Evolutionary conservation across 352 stramenopile genomes (phyloP).

Genomic region (Vaucheria bursata): DNA sequence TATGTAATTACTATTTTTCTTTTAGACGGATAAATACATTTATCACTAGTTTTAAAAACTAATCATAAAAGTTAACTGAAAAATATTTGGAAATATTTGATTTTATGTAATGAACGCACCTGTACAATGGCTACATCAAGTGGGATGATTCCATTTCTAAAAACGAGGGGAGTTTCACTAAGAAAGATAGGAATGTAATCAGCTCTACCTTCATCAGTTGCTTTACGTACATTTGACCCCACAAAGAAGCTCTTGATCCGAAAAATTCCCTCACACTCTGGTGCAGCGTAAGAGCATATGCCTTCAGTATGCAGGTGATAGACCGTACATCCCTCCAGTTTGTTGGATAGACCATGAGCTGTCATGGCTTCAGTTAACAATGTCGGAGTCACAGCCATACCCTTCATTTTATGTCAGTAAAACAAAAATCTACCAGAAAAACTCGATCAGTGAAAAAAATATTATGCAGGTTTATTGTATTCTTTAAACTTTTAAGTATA

Average conservation of each 20-base stretch:
- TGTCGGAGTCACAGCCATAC: slow-evolving; percentile 18
- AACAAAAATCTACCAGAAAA: too few species aligned
- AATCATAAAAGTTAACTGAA: too few species aligned
- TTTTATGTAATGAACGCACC: too few species aligned
- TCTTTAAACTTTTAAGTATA: too few species aligned
- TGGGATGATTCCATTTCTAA: slow-evolving; percentile 38
- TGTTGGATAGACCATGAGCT: slow-evolving; percentile 28
- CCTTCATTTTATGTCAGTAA: slow-evolving; percentile 8
- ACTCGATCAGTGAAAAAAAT: too few species aligned
- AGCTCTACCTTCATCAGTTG: slow-evolving; percentile 46
- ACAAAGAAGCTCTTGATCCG: slow-evolving; percentile 43
- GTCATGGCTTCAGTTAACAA: slow-evolving; percentile 38
- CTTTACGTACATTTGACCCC: slow-evolving; percentile 50
- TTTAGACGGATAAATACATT: too few species aligned
- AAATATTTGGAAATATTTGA: too few species aligned
- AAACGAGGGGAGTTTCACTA: slow-evolving; percentile 49
- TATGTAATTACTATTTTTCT: too few species aligned
- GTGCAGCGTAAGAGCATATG: slow-evolving; percentile 42
- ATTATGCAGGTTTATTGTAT: too few species aligned
- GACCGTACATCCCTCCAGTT: slow-evolving; percentile 44
- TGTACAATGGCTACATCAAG: slow-evolving; percentile 53
- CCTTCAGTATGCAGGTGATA: slow-evolving; percentile 50
- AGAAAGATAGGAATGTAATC: slow-evolving; percentile 54
- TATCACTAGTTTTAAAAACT: too few species aligned
- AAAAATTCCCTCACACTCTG: slow-evolving; percentile 49